A percentile compares a stretch with the other conserved stretches of the same genome.
Evolutionary conservation across 768 basidiomycete genomes (phyloP).

Genomic region (Lanmaoa rubissima): DNA sequence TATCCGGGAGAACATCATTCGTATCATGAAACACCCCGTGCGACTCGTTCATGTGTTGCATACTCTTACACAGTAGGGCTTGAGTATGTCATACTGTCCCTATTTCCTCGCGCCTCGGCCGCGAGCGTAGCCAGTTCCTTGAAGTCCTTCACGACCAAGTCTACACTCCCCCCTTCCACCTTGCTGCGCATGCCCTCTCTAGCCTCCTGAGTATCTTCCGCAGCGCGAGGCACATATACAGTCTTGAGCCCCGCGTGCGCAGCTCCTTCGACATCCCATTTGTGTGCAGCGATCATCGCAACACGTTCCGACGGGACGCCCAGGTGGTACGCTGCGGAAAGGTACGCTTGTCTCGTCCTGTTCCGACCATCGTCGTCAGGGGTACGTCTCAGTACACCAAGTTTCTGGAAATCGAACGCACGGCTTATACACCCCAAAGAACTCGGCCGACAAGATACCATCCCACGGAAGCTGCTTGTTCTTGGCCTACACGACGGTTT

Average conservation of each 20-base stretch:
- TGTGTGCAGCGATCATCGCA: constrained; percentile 68
- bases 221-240: constrained; percentile 52
- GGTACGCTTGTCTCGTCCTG: constrained; percentile 48
- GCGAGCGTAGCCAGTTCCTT: constrained; percentile 42
- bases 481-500: constrained; percentile 46
- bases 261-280: constrained; percentile 54
- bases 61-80: not conserved
- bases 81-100: too few species aligned
- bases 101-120: constrained; percentile 14
- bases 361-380: not conserved
- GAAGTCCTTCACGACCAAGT: constrained; percentile 53
- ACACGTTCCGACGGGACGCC: constrained; percentile 42
- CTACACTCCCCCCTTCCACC: constrained; percentile 56
- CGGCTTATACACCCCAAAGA: constrained; percentile 67
- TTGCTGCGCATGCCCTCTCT: constrained; percentile 40
- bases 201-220: constrained; percentile 39
- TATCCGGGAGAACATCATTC: not conserved
- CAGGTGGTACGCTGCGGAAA: constrained; percentile 48
- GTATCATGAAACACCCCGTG: not conserved
- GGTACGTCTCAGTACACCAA: not conserved
- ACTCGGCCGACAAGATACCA: constrained; percentile 55
- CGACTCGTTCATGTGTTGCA: not conserved
- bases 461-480: constrained; percentile 64
- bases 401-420: constrained; percentile 29
- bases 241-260: constrained; percentile 53